Conservation (phyloP, 164 flowering plant species). For the Stephania cephalantha region DNA sequence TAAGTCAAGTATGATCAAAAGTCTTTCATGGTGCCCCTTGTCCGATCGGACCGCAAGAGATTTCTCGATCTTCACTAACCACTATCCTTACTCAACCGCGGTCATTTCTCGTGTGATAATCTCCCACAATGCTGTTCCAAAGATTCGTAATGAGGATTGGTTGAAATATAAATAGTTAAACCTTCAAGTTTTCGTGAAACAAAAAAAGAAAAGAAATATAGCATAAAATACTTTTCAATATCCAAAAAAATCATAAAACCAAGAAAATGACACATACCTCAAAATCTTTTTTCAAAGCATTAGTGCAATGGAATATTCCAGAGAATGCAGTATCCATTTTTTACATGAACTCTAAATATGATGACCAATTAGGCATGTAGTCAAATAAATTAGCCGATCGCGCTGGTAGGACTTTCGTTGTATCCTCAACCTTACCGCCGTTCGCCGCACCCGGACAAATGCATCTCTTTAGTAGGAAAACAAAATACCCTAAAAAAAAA, state of each 20-base stretch:
- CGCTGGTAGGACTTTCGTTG: constrained; percentile 55
- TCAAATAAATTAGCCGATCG: constrained; percentile 63
- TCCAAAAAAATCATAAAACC: neutral
- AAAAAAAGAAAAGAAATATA: too few relatives aligned
- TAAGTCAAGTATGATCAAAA: constrained; percentile 65
- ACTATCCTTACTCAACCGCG: constrained; percentile 55
- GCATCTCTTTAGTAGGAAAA: constrained; percentile 9
- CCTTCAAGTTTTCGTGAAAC: neutral
- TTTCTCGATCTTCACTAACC: constrained; percentile 49
- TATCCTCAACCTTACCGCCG: constrained; percentile 39
- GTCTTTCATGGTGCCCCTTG: constrained; percentile 63
- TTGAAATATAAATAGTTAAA: neutral
- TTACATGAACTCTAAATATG: constrained; percentile 85
- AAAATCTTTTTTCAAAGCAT: constrained; percentile 70
- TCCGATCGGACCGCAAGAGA: constrained; percentile 30
- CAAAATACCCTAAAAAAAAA: neutral
- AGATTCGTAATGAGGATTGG: neutral
- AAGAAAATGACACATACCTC: constrained; percentile 45
- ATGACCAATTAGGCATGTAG: constrained; percentile 83
- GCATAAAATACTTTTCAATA: neutral
- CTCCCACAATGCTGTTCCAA: constrained; percentile 38
- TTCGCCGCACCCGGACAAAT: constrained; percentile 30
- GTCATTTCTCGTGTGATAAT: constrained; percentile 89
- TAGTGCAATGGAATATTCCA: constrained; percentile 80
- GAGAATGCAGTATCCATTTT: constrained; percentile 75